Conservation (phyloP, 805 yeast genomes). For the Teunomyces aglyptinius region DNA sequence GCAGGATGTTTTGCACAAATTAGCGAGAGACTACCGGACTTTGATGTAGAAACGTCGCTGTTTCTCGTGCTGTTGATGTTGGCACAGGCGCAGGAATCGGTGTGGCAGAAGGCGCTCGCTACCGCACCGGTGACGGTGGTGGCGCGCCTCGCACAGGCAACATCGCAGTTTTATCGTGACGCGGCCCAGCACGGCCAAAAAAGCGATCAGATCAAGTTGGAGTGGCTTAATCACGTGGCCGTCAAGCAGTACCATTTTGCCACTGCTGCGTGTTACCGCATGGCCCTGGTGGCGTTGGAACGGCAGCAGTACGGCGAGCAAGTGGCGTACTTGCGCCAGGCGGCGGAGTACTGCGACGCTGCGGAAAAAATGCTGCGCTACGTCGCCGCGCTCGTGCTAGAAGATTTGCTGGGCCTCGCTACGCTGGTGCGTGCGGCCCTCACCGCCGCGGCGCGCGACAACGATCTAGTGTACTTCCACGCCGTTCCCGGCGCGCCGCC, state of each 20-base stretch:
- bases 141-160: conserved; percentile 64
- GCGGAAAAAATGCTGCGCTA: conserved; percentile 42
- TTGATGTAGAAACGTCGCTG: conserved; percentile 49
- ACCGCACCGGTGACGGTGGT: conserved; percentile 49
- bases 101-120: conserved; percentile 70
- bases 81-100: conserved; percentile 86
- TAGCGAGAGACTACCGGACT: conserved; percentile 35
- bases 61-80: conserved; percentile 54
- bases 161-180: conserved; percentile 51
- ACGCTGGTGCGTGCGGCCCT: conserved; percentile 45
- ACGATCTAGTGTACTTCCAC: conserved; percentile 74
- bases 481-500: conserved; percentile 52
- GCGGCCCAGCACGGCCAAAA: conserved; percentile 40
- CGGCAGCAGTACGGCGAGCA: conserved; percentile 66
- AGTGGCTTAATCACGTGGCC: conserved; percentile 62
- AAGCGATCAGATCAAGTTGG: conserved; percentile 49
- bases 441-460: conserved; percentile 67
- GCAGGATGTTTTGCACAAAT: conserved; percentile 60
- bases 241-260: conserved; percentile 64
- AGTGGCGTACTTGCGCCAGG: conserved; percentile 53
- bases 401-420: conserved; percentile 53
- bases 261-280: conserved; percentile 69
- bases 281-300: conserved; percentile 49
- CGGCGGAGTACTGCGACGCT: conserved; percentile 35
- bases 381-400: conserved; percentile 42